These are phyloP conservation scores for Vitellaria paradoxa DNA, from an alignment of 179 eudicot species.

Conservation along the genomic window DNA sequence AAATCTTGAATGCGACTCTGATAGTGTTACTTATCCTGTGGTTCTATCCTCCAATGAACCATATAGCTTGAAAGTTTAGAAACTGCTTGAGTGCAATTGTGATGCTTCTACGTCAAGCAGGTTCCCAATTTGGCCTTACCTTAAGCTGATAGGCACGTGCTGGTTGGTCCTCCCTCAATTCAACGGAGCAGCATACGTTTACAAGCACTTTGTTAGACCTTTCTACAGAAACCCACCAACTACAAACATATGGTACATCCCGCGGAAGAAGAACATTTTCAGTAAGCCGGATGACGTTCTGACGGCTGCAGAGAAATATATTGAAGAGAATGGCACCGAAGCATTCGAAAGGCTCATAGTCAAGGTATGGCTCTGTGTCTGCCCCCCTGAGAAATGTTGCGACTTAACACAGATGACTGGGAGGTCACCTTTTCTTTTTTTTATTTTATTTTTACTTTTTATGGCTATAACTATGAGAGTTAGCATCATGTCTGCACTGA, in stretches of 20 bases:
- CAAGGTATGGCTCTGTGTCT: slow-evolving; percentile 46
- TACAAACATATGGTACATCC: slow-evolving; percentile 55
- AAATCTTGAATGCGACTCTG: no score
- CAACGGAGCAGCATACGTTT: slow-evolving; percentile 77
- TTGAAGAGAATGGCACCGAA: slow-evolving; percentile 68
- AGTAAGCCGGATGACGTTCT: slow-evolving; percentile 55
- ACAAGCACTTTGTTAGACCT: slow-evolving; percentile 63
- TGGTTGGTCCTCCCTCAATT: slow-evolving; percentile 83
- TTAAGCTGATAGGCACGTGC: slow-evolving; percentile 59
- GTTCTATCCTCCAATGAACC: no score
- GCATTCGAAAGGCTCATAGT: slow-evolving; percentile 68
- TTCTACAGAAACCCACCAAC: slow-evolving; percentile 52
- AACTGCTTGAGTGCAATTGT: no score
- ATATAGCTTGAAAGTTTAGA: no score
- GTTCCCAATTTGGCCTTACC: slow-evolving; percentile 82
- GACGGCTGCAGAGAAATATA: slow-evolving; percentile 67
- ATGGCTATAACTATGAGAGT: no score
- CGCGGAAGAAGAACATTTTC: slow-evolving; percentile 50
- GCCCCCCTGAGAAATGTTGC: no score
- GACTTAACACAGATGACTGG: no score
- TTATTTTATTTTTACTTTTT: background rate
- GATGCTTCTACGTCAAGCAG: slow-evolving; percentile 23
- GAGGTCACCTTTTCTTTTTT: no score
- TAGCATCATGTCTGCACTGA: no score
- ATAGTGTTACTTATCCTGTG: no score